Evolutionary conservation across 331 rosid genomes (phyloP).

Genomic region (Malus hybrid): DNA sequence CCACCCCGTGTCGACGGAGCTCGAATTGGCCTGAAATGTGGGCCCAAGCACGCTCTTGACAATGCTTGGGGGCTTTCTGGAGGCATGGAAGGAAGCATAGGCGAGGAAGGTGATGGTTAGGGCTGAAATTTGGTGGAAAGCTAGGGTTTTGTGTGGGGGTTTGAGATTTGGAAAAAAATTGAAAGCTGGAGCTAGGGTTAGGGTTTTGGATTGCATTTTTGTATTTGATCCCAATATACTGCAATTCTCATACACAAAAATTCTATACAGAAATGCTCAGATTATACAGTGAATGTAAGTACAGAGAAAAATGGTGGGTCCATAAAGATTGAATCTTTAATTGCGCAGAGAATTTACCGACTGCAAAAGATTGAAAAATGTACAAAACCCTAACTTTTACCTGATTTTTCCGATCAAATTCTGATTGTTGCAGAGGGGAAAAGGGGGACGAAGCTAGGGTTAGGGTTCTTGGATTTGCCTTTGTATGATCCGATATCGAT

Average conservation of each 20-base stretch:
- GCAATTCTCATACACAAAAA: neutral
- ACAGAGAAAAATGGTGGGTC: neutral
- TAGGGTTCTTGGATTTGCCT: neutral
- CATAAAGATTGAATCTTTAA: neutral
- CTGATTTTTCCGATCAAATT: neutral
- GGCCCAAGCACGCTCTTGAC: constrained; percentile 98
- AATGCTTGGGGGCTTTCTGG: constrained; percentile 92
- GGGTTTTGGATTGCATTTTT: constrained; percentile 15
- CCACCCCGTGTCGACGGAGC: constrained; percentile 57
- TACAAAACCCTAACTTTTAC: neutral
- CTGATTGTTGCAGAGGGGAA: neutral
- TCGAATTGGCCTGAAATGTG: constrained; percentile 26
- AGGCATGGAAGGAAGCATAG: constrained; percentile 89
- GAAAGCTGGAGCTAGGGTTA: constrained; percentile 23
- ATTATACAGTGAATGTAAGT: neutral
- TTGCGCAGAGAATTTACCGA: neutral
- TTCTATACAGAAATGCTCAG: neutral
- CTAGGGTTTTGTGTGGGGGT: constrained; percentile 73
- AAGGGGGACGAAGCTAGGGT: neutral
- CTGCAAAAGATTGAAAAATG: neutral
- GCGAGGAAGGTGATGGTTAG: constrained; percentile 67
- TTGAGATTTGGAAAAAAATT: constrained; percentile 53
- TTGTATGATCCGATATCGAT: neutral
- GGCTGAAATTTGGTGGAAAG: constrained; percentile 60
- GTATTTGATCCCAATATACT: neutral